phyloP scores from a whole-genome alignment of 352 stramenopile genomes.

The Aphanomyces cochlioides region DNA sequence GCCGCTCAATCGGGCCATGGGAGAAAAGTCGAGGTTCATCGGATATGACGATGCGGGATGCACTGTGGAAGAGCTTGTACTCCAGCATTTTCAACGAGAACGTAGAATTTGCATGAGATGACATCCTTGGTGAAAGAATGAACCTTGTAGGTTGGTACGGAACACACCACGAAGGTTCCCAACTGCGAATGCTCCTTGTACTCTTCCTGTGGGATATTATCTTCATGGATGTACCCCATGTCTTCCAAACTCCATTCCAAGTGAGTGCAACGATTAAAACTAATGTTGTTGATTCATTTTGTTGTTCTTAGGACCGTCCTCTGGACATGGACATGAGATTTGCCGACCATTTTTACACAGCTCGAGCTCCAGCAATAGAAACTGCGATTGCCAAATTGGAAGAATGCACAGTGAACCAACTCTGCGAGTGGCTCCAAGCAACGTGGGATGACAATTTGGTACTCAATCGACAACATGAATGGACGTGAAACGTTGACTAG shows the following conservation, averaged over 20 bases:
- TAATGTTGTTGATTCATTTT: not conserved
- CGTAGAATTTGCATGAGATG: constrained; percentile 37
- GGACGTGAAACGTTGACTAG: not conserved
- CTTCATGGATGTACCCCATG: constrained; percentile 66
- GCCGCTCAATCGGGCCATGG: constrained; percentile 67
- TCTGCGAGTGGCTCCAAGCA: not conserved
- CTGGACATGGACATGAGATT: constrained; percentile 22
- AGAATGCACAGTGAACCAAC: not conserved
- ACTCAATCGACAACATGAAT: not conserved
- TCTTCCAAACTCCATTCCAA: constrained; percentile 87
- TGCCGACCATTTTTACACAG: constrained; percentile 7
- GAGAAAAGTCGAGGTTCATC: constrained; percentile 81
- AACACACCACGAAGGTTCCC: constrained; percentile 74
- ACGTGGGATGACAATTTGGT: not conserved
- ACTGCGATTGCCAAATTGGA: constrained; percentile 13
- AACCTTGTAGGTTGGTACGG: constrained; percentile 67
- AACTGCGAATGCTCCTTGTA: constrained; percentile 72
- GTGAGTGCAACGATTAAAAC: constrained; percentile 33
- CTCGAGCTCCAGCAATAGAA: constrained; percentile 9
- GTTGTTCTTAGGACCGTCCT: constrained; percentile 13
- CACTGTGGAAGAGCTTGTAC: constrained; percentile 77
- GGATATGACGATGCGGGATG: constrained; percentile 84
- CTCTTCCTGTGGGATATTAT: constrained; percentile 88
- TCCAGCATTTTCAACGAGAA: constrained; percentile 55
- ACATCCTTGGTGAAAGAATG: not conserved